A percentile compares a stretch with the other conserved stretches of the same genome.
Evolutionary conservation across 345 rosid genomes (phyloP).

Genomic region (Firmiana major): DNA sequence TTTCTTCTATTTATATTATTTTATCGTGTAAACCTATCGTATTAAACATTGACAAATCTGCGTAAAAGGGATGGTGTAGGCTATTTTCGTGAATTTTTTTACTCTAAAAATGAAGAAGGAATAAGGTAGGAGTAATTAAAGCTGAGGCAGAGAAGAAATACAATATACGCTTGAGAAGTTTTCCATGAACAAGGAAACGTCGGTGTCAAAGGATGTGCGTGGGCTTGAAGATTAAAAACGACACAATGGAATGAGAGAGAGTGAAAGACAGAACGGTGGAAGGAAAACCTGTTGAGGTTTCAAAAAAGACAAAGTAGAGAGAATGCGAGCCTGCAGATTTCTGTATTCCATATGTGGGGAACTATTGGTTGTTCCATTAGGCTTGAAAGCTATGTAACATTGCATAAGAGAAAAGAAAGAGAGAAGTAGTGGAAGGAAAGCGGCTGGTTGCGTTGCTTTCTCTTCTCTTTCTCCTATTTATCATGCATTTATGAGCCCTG

Average conservation of each 20-base stretch:
- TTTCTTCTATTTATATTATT: too few species aligned
- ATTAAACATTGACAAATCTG: too few species aligned
- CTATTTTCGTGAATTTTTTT: too few species aligned
- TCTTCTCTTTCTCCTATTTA: background rate
- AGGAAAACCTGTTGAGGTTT: background rate
- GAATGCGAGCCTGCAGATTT: constrained; percentile 2
- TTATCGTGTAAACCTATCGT: too few species aligned
- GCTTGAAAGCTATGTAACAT: constrained; percentile 5
- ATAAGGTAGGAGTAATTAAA: background rate
- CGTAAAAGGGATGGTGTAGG: background rate
- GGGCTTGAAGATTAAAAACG: background rate
- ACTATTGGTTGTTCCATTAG: background rate
- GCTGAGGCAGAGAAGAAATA: background rate
- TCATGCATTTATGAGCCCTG: background rate
- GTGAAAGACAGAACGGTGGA: background rate
- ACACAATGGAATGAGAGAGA: background rate
- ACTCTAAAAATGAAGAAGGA: background rate
- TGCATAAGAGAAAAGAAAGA: background rate
- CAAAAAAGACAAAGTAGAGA: background rate
- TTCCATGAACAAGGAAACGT: constrained; percentile 11
- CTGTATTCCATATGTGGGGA: background rate
- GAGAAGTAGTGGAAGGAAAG: background rate
- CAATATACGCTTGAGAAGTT: background rate
- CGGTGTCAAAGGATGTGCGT: background rate
- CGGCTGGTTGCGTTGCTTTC: constrained; percentile 5